phyloP scores from a whole-genome alignment of 176 grass and related monocot species.

The Typha latifolia region DNA sequence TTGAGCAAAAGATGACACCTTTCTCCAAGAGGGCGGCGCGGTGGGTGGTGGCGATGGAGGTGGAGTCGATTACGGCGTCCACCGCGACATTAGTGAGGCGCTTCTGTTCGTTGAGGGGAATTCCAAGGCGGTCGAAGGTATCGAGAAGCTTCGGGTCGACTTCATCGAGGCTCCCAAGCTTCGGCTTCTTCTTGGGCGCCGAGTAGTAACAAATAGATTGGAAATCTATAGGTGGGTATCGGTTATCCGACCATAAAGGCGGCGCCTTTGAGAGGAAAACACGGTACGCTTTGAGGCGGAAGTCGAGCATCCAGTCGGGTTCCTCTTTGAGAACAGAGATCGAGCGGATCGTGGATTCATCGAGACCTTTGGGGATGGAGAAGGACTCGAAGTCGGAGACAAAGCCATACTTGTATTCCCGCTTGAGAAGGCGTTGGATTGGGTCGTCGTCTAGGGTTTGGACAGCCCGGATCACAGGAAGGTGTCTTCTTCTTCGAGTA shows the following conservation, averaged over 20 bases:
- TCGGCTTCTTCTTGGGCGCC: slow-evolving; percentile 81
- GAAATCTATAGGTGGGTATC: slow-evolving; percentile 59
- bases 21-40: slow-evolving; percentile 57
- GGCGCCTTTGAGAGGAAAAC: slow-evolving; percentile 62
- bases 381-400: slow-evolving; percentile 88
- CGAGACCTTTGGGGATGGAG: slow-evolving; percentile 84
- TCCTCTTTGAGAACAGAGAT: slow-evolving; percentile 90
- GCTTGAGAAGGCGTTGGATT: slow-evolving; percentile 70
- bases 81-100: slow-evolving; percentile 89
- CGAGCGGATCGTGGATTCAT: slow-evolving; percentile 61
- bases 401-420: slow-evolving; percentile 91
- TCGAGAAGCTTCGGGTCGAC: neutral
- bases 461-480: too few relatives aligned
- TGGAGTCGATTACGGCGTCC: slow-evolving; percentile 90
- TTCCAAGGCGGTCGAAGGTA: slow-evolving; percentile 83
- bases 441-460: slow-evolving; percentile 34
- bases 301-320: slow-evolving; percentile 90
- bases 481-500: neutral
- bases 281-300: slow-evolving; percentile 67
- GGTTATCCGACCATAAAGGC: slow-evolving; percentile 88
- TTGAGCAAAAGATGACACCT: slow-evolving; percentile 96
- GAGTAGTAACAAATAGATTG: slow-evolving; percentile 94
- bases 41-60: slow-evolving; percentile 88
- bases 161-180: slow-evolving; percentile 29
- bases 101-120: slow-evolving; percentile 90